These are phyloP conservation scores for Rubroboletus pulcherrimus DNA, from an alignment of 768 basidiomycete species.

Conservation along the genomic window DNA sequence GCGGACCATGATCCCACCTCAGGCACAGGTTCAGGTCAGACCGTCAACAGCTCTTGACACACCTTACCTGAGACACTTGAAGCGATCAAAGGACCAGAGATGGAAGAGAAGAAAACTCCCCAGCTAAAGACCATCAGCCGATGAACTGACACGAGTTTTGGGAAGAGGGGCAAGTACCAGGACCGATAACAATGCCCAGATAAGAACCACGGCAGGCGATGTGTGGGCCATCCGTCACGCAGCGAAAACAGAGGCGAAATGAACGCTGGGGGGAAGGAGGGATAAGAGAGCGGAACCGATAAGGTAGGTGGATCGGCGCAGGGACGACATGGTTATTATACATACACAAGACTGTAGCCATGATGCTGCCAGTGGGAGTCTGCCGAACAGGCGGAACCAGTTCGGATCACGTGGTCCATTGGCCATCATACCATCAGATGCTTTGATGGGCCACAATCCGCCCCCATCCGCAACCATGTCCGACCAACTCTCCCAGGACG, in stretches of 20 bases:
- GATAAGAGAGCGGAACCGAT: background rate
- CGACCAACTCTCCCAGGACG: conserved; percentile 40
- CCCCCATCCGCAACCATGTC: background rate
- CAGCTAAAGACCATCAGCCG: conserved; percentile 37
- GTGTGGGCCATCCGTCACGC: conserved; percentile 52
- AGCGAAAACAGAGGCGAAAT: too few relatives aligned
- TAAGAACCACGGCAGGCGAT: conserved; percentile 55
- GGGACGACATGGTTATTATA: background rate
- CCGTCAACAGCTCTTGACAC: background rate
- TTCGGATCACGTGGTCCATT: background rate
- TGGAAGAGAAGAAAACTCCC: conserved; percentile 65
- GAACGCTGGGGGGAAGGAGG: background rate
- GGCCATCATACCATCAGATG: background rate
- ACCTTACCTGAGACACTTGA: conserved; percentile 64
- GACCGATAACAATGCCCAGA: conserved; percentile 56
- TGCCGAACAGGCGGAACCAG: too few relatives aligned
- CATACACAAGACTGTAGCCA: too few relatives aligned
- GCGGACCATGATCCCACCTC: conserved; percentile 67
- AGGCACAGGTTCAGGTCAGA: background rate
- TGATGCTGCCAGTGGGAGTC: too few relatives aligned
- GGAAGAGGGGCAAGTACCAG: conserved; percentile 35
- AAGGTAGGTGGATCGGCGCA: background rate
- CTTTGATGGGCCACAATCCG: background rate
- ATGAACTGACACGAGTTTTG: too few relatives aligned
- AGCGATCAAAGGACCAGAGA: conserved; percentile 77